Evolutionary conservation across 495 filamentous ascomycete species (phyloP).

Genomic region (Cercophora samala): DNA sequence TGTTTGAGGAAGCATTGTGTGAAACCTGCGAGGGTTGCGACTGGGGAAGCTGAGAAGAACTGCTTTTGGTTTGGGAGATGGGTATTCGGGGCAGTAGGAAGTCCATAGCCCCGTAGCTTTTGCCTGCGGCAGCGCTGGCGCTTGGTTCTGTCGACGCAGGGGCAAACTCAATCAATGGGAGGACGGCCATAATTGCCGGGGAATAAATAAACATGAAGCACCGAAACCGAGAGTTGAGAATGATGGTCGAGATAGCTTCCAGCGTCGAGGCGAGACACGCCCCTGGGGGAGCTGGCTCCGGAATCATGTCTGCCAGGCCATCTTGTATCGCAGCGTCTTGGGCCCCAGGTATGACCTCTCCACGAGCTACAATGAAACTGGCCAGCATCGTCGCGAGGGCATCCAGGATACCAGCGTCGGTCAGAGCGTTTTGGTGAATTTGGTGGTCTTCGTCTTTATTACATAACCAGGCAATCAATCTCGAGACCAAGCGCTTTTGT

Average conservation of each 20-base stretch:
- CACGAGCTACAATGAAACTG: slow-evolving; percentile 64
- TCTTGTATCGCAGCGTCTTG: slow-evolving; percentile 43
- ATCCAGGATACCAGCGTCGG: slow-evolving; percentile 72
- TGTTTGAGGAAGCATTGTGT: slow-evolving; percentile 31
- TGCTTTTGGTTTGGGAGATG: slow-evolving; percentile 20
- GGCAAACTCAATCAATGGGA: slow-evolving; percentile 48
- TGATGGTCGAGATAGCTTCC: slow-evolving; percentile 76
- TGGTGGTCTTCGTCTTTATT: slow-evolving; percentile 48
- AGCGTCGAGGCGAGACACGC: slow-evolving; percentile 67
- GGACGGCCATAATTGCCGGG: slow-evolving; percentile 67
- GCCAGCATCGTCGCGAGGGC: slow-evolving; percentile 74
- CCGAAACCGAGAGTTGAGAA: slow-evolving; percentile 73
- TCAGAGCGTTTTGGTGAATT: slow-evolving; percentile 67
- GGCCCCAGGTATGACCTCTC: slow-evolving; percentile 60
- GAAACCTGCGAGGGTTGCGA: slow-evolving; percentile 60
- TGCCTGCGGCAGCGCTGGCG: slow-evolving; percentile 25
- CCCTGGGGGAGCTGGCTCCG: slow-evolving; percentile 54
- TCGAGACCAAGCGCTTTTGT: slow-evolving; percentile 62
- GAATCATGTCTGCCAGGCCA: slow-evolving; percentile 45
- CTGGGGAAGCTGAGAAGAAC: slow-evolving; percentile 31
- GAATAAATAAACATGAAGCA: slow-evolving; percentile 76
- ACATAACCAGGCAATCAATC: slow-evolving; percentile 63
- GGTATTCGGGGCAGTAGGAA: slow-evolving; percentile 54
- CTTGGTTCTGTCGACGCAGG: slow-evolving; percentile 25
- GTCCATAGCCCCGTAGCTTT: slow-evolving; percentile 54